Evolutionary conservation across 176 grass and related monocot genomes (phyloP), one percentile per base, ranked within the genome.

Genomic region (Saccharum spontaneum): DNA sequence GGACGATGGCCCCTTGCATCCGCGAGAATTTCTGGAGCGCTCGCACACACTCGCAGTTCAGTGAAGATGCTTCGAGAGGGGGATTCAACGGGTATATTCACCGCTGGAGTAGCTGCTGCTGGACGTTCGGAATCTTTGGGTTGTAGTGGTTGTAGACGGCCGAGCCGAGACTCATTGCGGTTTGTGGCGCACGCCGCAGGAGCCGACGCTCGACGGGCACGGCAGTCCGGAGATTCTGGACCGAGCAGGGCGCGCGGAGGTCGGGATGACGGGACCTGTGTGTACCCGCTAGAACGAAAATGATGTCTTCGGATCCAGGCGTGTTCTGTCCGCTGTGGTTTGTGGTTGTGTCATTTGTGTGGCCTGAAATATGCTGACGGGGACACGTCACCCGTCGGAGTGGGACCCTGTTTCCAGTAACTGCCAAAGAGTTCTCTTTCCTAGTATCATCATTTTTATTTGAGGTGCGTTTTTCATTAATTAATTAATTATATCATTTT

Each of bases 1-100:
- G 64, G 37, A 37, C 36, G n/a, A 86, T 12, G 83, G 30, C 34
- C 33, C 78, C 88, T 13, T 86, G 78, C 88, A 89, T 89, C 9
- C 3, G 76, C 38, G 67, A 63, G 31, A 38, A 31, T 11, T 36
- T 28, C n/a, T 10, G 71, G 46, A 39, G 45, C 59, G 67, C 43
- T 55, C 4, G 6, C 37, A 26, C 22, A 15, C 22, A 15, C 16
- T n/a, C 6, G 7, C 20, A 54, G 66, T 13, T 45, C 14, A 18
- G 46, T 28, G 49, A 8, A 3, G 39, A 23, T 2, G 6, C 15
- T 18, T 17, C 18, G 41, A 3, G 15, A n/a, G 33, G 71, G 71
- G 71, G 26, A 73, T 60, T 73, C 49, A 24, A 8, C 36, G 22
- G 46, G 68, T 79, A 68, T 74, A 67, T 67, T 84, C 81, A 46